Conservation (phyloP, 2,329 filamentous ascomycete species). For the Dendrostoma leiphaemia region DNA sequence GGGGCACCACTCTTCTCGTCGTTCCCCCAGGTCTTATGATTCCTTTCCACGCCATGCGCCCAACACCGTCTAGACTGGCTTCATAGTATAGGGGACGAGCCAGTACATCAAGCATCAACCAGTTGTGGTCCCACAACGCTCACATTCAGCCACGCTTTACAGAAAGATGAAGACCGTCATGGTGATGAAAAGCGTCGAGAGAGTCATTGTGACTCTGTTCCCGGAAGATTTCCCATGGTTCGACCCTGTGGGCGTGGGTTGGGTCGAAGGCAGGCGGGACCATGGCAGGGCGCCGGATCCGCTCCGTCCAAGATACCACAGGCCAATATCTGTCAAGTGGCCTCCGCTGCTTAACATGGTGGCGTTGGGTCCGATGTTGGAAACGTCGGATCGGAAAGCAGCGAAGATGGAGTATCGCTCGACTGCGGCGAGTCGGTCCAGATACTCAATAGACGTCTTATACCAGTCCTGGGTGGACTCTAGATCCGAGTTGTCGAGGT, state of each 20-base stretch:
- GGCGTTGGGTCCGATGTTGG: slow-evolving; percentile 72
- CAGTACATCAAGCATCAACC: too few species aligned
- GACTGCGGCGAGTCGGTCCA: slow-evolving; percentile 63
- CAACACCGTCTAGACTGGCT: too few species aligned
- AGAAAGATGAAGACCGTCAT: neutral
- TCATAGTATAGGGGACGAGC: too few species aligned
- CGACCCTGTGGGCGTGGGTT: too few species aligned
- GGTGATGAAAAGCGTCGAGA: neutral
- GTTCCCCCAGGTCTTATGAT: too few species aligned
- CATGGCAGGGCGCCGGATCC: slow-evolving; percentile 40
- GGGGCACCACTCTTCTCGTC: too few species aligned
- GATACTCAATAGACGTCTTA: slow-evolving; percentile 63
- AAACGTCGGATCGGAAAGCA: slow-evolving; percentile 65
- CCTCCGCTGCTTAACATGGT: slow-evolving; percentile 69
- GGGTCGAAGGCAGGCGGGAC: too few species aligned
- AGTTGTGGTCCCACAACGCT: too few species aligned
- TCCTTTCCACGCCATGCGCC: too few species aligned
- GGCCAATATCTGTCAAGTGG: slow-evolving; percentile 70
- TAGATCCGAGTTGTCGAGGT: slow-evolving; percentile 56
- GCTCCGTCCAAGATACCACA: slow-evolving; percentile 67
- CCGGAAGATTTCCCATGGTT: neutral
- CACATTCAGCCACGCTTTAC: neutral
- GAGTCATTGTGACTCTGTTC: neutral
- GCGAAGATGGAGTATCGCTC: slow-evolving; percentile 75
- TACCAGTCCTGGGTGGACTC: slow-evolving; percentile 62